phyloP scores from a whole-genome alignment of 306 rosid genomes.

The Fragaria iinumae region DNA sequence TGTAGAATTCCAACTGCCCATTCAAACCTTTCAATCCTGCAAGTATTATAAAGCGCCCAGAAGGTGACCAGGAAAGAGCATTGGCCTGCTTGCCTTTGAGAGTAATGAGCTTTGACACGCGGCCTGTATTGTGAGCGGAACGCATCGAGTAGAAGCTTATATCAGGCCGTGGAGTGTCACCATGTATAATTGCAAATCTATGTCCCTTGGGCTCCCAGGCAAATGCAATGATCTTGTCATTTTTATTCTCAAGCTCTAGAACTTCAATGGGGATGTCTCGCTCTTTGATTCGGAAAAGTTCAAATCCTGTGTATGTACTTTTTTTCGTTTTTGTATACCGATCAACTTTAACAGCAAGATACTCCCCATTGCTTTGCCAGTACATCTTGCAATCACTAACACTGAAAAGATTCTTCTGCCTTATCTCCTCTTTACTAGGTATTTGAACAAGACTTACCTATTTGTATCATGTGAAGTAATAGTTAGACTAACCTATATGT shows the following conservation, averaged over 20 bases:
- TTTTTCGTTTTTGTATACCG: constrained; percentile 73
- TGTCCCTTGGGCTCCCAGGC: constrained; percentile 98
- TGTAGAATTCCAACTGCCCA: constrained; percentile 73
- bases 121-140: constrained; percentile 56
- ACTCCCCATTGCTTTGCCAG: constrained; percentile 92
- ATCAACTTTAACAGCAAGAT: constrained; percentile 81
- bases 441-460: constrained; percentile 88
- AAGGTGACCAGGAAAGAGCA: constrained; percentile 86
- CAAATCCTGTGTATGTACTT: constrained; percentile 82
- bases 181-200: constrained; percentile 76
- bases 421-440: constrained; percentile 81
- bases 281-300: constrained; percentile 77
- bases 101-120: constrained; percentile 74
- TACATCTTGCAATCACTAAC: constrained; percentile 91
- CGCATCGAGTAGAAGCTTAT: constrained; percentile 73
- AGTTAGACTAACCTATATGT: not conserved
- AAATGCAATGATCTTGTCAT: constrained; percentile 84
- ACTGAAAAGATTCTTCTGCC: constrained; percentile 74
- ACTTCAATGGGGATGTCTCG: constrained; percentile 85
- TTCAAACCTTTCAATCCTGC: constrained; percentile 79
- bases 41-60: constrained; percentile 65
- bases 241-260: constrained; percentile 82
- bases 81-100: constrained; percentile 84
- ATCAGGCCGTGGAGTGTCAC: constrained; percentile 80
- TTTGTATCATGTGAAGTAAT: constrained; percentile 9